Evolutionary conservation across 306 rosid genomes (phyloP), one percentile per base, ranked within the genome.

Genomic region (Rosa persica): DNA sequence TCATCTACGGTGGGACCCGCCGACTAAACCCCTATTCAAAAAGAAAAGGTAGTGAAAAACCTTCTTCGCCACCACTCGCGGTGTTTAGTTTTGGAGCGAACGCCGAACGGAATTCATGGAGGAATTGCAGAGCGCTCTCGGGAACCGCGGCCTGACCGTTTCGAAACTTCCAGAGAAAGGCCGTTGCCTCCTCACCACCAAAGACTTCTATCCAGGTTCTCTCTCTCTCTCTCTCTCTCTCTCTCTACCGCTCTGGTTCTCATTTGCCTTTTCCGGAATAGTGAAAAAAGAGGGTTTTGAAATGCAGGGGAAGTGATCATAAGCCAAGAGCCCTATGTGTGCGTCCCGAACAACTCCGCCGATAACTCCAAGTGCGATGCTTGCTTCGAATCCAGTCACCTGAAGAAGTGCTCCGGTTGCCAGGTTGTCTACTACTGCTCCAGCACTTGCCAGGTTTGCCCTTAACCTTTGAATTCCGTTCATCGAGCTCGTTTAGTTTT

Each of bases 241-340:
- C 22, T 48, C 61, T 62, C 36, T 30, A 5, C 12, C 16, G 9
- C 47, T 42, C n/a, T 8, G 23, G 40, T 17, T 65, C 55, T 76
- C 20, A 12, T 30, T 25, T 27, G 9, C 76, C 38, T 8, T 20
- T 36, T 72, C 12, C 30, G 17, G n/a, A 54, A 73, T 5, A 38
- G 51, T 27, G 51, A 51, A 8, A 30, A 6, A 20, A n/a, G 47
- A 40, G 51, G 27, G 67, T 44, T 75, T 78, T 64, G 78, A 61
- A 40, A 61, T 79, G 74, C 89, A 94, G 96, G 97, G 71, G 94
- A 90, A 4, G 93, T 90, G 72, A 87, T 94, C 69, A 79, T 94
- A 72, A 79, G 86, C 68, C 96, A 94, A 72, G 90, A 90, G 75
- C 92, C 94, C 34, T 92, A 94, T 73, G 89, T 86, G 9, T 86